A percentile compares a stretch with the other conserved stretches of the same genome.
Evolutionary conservation across 2,329 filamentous ascomycete species (phyloP).

Genomic region (Fusarium musae): DNA sequence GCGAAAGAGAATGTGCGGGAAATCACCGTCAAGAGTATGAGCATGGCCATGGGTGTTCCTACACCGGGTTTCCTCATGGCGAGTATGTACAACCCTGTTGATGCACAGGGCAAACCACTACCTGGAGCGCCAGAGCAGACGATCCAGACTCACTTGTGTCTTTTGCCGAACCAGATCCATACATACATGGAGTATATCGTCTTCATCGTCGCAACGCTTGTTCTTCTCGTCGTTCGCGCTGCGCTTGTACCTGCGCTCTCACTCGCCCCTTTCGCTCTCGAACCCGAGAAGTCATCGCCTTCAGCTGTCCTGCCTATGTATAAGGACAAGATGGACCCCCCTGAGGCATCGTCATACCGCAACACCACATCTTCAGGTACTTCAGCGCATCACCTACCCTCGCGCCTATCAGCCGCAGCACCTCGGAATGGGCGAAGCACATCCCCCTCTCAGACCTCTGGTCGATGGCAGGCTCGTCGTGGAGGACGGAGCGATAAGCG

Average conservation of each 20-base stretch:
- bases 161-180: conserved; percentile 86
- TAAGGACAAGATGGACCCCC: conserved; percentile 64
- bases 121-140: conserved; percentile 63
- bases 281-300: conserved; percentile 47
- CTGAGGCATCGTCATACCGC: conserved; percentile 37
- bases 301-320: conserved; percentile 54
- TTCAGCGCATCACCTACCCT: conserved; percentile 39
- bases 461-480: conserved; percentile 44
- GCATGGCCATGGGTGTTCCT: conserved; percentile 95
- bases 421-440: conserved; percentile 34
- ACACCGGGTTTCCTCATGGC: conserved; percentile 88
- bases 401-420: conserved; percentile 36
- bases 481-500: conserved; percentile 40
- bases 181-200: conserved; percentile 84
- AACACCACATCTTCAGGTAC: conserved; percentile 41
- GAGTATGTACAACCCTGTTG: conserved; percentile 92
- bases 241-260: conserved; percentile 66
- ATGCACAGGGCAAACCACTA: conserved; percentile 64
- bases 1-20: conserved; percentile 75
- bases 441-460: conserved; percentile 32
- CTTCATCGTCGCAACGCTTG: conserved; percentile 65
- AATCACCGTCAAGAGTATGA: conserved; percentile 95
- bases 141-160: conserved; percentile 87
- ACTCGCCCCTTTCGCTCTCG: conserved; percentile 65
- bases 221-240: conserved; percentile 63